A percentile compares a stretch with the other conserved stretches of the same genome.
Evolutionary conservation across 2,329 filamentous ascomycete species (phyloP).

Genomic region (Diplodia corticola): DNA sequence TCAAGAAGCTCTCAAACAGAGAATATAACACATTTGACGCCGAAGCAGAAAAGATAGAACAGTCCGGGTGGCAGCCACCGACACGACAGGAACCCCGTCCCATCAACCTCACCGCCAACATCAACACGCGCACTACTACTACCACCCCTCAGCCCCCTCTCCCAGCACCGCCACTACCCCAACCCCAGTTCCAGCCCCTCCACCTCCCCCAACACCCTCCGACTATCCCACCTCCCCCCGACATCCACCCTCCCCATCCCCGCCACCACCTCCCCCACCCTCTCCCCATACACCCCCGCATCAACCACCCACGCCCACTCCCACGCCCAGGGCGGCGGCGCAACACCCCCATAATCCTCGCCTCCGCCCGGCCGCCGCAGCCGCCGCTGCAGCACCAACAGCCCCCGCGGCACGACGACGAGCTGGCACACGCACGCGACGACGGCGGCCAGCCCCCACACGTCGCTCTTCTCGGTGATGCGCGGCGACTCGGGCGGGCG

Average conservation of each 20-base stretch:
- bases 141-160: too few species aligned
- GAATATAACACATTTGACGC: too few species aligned
- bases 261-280: neutral
- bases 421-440: neutral
- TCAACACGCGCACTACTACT: too few species aligned
- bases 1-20: too few species aligned
- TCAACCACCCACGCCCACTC: too few species aligned
- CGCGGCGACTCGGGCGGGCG: neutral
- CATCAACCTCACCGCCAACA: too few species aligned
- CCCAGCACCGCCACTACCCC: neutral
- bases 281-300: neutral
- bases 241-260: neutral
- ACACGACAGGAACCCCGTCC: too few species aligned
- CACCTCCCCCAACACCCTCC: neutral
- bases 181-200: neutral
- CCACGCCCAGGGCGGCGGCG: too few species aligned
- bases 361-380: neutral
- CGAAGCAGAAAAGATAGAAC: too few species aligned
- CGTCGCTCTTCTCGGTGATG: neutral
- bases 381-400: neutral
- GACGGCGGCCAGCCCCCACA: neutral
- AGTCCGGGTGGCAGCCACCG: too few species aligned
- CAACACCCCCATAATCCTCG: too few species aligned
- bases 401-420: neutral
- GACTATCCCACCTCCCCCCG: neutral